These are phyloP conservation scores for Cucumis cinereus DNA, from an alignment of 306 rosid species.

Conservation along the genomic window DNA sequence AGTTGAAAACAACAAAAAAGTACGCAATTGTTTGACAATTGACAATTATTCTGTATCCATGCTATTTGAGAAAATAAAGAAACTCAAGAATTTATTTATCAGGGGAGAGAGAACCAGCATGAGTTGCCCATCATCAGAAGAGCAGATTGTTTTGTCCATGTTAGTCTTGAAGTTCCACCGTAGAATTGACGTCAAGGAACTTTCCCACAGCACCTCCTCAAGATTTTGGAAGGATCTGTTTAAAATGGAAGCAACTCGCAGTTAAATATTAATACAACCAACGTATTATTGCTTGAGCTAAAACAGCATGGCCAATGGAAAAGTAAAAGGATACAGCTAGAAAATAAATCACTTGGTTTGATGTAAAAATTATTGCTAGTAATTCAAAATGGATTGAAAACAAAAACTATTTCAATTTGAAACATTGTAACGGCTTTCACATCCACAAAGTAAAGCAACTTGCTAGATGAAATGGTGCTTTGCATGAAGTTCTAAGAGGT, in stretches of 20 bases:
- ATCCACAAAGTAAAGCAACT: background rate
- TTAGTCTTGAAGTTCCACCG: slow-evolving; percentile 63
- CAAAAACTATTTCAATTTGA: background rate
- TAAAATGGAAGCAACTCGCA: slow-evolving; percentile 11
- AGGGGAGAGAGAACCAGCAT: slow-evolving; percentile 40
- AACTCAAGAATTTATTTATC: background rate
- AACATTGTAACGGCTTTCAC: background rate
- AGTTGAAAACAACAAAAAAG: background rate
- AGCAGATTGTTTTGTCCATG: slow-evolving; percentile 62
- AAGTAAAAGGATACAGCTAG: background rate
- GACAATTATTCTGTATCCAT: background rate
- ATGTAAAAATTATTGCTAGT: background rate
- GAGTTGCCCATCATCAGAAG: slow-evolving; percentile 58
- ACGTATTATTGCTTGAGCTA: background rate
- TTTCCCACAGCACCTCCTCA: slow-evolving; percentile 45
- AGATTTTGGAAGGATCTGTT: slow-evolving; percentile 69
- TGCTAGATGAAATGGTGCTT: background rate
- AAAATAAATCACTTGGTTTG: background rate
- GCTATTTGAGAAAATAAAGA: background rate
- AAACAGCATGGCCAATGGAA: background rate
- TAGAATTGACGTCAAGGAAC: slow-evolving; percentile 42
- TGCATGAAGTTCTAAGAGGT: background rate
- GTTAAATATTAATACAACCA: slow-evolving; percentile 10
- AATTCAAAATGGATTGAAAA: background rate
- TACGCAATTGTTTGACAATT: background rate